Evolutionary conservation across 2,329 filamentous ascomycete genomes (phyloP).

Genomic region (Chrysoporthe austroafricana): DNA sequence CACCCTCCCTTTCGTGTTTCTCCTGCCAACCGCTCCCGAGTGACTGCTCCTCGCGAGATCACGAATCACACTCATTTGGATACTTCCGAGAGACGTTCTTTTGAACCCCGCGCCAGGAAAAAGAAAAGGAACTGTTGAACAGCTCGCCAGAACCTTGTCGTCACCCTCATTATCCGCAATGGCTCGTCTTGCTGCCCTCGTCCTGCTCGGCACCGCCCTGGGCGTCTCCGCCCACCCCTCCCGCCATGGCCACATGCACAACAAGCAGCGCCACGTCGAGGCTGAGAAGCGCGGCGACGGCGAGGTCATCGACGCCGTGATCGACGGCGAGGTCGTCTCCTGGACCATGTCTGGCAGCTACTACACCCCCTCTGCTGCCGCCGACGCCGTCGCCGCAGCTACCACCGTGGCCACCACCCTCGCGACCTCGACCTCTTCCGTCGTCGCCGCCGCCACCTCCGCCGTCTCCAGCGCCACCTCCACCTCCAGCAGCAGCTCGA

Average conservation of each 20-base stretch:
- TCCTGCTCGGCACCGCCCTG: conserved; percentile 39
- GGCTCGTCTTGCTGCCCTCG: conserved; percentile 34
- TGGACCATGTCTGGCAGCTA: conserved; percentile 33
- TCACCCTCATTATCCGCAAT: conserved; percentile 15
- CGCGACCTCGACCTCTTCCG: neutral
- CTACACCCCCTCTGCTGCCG: conserved; percentile 24
- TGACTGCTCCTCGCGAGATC: conserved; percentile 12
- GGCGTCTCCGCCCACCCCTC: conserved; percentile 40
- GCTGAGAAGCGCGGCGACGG: conserved; percentile 30
- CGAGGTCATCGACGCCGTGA: conserved; percentile 33
- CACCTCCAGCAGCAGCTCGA: conserved; percentile 29
- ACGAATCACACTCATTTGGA: conserved; percentile 27
- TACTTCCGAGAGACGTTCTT: conserved; percentile 5
- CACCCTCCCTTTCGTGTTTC: neutral
- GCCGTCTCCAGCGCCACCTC: conserved; percentile 19
- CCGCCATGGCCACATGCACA: conserved; percentile 43
- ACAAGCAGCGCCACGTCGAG: conserved; percentile 37
- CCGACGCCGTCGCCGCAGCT: conserved; percentile 9
- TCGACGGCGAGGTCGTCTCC: conserved; percentile 35
- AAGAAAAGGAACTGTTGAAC: conserved; percentile 10
- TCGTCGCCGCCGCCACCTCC: conserved; percentile 14
- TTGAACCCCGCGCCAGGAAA: neutral
- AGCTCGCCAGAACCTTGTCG: neutral
- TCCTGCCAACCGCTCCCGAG: conserved; percentile 3
- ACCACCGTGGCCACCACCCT: conserved; percentile 13